Evolutionary conservation across 306 rosid species (phyloP).

Genomic region (Inga laurina): DNA sequence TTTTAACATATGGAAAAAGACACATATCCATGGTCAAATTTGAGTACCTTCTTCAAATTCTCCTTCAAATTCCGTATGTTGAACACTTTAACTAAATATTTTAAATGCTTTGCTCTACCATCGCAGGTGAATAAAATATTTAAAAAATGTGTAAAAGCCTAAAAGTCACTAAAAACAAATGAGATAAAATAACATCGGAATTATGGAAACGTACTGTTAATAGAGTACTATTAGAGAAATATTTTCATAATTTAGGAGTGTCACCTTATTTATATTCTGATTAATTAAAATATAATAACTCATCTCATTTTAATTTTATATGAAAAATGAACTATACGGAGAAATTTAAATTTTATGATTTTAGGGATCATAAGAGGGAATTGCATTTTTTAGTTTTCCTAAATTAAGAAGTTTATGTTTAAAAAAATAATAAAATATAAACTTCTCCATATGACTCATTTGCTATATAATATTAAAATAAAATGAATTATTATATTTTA

Average conservation of each 20-base stretch:
- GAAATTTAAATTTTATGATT: too few relatives aligned
- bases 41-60: not conserved
- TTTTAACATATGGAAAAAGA: not conserved
- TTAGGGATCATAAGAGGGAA: too few relatives aligned
- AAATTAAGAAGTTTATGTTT: too few relatives aligned
- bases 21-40: not conserved
- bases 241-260: too few relatives aligned
- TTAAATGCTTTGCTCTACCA: not conserved
- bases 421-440: too few relatives aligned
- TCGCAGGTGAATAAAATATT: not conserved
- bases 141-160: not conserved
- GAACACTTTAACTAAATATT: not conserved
- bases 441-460: not conserved
- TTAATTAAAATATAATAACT: too few relatives aligned
- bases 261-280: accelerated
- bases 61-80: not conserved
- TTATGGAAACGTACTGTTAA: not conserved
- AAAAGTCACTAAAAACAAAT: not conserved
- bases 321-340: accelerated
- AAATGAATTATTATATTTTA: too few relatives aligned
- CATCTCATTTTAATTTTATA: too few relatives aligned
- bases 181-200: not conserved
- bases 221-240: not conserved
- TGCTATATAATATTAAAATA: too few relatives aligned
- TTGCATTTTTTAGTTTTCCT: too few relatives aligned